phyloP scores from a whole-genome alignment of 352 stramenopile species.

The Thalassiosira mediterranea region DNA sequence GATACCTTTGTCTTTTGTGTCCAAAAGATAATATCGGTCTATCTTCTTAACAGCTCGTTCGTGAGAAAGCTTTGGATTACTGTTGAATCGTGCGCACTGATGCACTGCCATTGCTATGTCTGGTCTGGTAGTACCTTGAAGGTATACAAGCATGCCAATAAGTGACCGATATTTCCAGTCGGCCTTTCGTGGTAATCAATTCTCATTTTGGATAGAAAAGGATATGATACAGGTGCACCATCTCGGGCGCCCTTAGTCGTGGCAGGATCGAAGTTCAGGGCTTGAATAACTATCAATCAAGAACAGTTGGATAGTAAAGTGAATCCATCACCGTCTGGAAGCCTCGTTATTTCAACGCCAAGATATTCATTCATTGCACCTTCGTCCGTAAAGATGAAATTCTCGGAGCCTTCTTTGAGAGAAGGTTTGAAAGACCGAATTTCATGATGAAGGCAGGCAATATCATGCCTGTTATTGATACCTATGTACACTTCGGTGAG shows the following conservation, averaged over 20 bases:
- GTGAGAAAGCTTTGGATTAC: slow-evolving; percentile 43
- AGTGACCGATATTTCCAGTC: slow-evolving; percentile 32
- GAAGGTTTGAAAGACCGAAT: slow-evolving; percentile 38
- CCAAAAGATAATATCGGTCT: slow-evolving; percentile 47
- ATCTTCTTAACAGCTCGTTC: slow-evolving; percentile 36
- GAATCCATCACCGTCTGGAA: slow-evolving; percentile 5
- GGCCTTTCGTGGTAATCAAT: not conserved
- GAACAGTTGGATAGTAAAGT: slow-evolving; percentile 25
- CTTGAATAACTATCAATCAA: slow-evolving; percentile 27
- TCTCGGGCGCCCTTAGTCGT: not conserved
- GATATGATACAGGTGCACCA: not conserved
- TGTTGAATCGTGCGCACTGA: slow-evolving; percentile 55
- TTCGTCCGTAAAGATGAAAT: slow-evolving; percentile 45
- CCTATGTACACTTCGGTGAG: too few relatives aligned
- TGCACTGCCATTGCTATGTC: slow-evolving; percentile 54
- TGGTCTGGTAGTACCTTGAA: slow-evolving; percentile 22
- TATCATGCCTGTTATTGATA: too few relatives aligned
- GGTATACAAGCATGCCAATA: slow-evolving; percentile 55
- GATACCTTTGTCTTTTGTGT: slow-evolving; percentile 40
- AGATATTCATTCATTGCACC: slow-evolving; percentile 30
- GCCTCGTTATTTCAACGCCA: slow-evolving; percentile 36
- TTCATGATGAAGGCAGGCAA: too few relatives aligned
- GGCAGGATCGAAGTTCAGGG: slow-evolving; percentile 11
- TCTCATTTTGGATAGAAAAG: not conserved
- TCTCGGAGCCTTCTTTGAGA: slow-evolving; percentile 17